Base-by-base conservation (phyloP, 331 rosid species). In the Malus hybrid region DNA sequence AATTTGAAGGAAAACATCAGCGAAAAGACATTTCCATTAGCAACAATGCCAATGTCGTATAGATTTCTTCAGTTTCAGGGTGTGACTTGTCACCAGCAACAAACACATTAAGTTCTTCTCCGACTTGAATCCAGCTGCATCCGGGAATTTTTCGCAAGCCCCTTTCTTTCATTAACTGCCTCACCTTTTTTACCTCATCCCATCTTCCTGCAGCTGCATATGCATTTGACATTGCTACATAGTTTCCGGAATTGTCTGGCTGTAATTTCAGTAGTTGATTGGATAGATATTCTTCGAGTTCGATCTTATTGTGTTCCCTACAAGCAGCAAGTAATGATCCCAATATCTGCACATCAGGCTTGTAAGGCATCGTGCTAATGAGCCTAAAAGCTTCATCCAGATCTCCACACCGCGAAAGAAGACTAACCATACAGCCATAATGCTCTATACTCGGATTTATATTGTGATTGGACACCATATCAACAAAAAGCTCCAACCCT, bases 121-220 rank as follows among this genome's bases (percentile, higher is more conserved):
- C 89, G 78, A 84, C 80, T 85, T 91, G 90, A 84, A 93, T 84
- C 96, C 97, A 89, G 83, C 97, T 89, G 82, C 92, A 84, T 52
- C 97, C 96, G n/a, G 97, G 94, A 81, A 63, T 82, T 86, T 91
- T 91, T 71, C 70, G 86, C 50, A 86, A 77, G 71, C 94, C 91
- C 81, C 80, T 89, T 78, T 80, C 85, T 78, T 88, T 93, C 98
- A 93, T 87, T 26, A 80, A 73, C 69, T 84, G 69, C 82, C 97
- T 80, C 80, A 88, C 75, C 64, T 71, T 77, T 74, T 88, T 84
- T 33, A 89, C 93, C 75, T 88, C 70, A 70, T 82, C 84, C 97
- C 98, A 88, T 82, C 81, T 88, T 84, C 91, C 91, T 4, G 84
- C 68, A 30, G 83, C 77, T 70, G 96, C 91, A 84, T 88, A 84